Evolutionary conservation across 305 asterid genomes (phyloP), one percentile per base, ranked within the genome.

Genomic region (Lippia alba): DNA sequence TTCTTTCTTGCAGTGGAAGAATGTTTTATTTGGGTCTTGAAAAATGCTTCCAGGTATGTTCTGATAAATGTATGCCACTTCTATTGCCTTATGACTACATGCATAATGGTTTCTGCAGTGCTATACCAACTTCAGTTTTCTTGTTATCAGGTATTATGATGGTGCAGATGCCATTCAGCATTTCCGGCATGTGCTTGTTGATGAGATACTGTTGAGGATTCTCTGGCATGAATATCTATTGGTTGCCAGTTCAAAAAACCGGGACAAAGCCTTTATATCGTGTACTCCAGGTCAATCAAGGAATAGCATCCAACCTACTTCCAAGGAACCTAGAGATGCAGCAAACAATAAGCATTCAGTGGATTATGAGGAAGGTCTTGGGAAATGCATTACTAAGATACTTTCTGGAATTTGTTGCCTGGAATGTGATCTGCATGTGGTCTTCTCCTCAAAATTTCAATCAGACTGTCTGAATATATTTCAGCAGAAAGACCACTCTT

Each of bases 331-430:
- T 74, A 84, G 83, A 72, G 91, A 76, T 85, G 75, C 66, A 60
- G 58, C 76, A 76, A 82, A 81, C 62, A 68, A 59, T 75, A 87
- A 85, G 76, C 74, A 79, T 84, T 73, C 89, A 30, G 66, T 63
- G 73, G 86, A 77, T 75, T 84, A 86, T 73, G 85, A 74, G 65
- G 83, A 82, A 77, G 85, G 77, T 79, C 89, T 95, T 56, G 98
- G 98, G 78, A 85, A 80, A 83, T 92, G 98, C 84, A 83, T 95
- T 58, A 81, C 90, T 69, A 87, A 82, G 71, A 84, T 95, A 70
- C 90, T 95, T 74, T 87, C 91, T 6, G 91, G 89, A 70, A 80
- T 86, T 51, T 69, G 80, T 73, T 51, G 74, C 69, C 76, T 90
- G 64, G 83, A 86, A 56, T 80, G 71, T 71, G 84, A 85, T 68